Base-by-base conservation (phyloP, 495 filamentous ascomycete species). In the Podospora appendiculata region DNA sequence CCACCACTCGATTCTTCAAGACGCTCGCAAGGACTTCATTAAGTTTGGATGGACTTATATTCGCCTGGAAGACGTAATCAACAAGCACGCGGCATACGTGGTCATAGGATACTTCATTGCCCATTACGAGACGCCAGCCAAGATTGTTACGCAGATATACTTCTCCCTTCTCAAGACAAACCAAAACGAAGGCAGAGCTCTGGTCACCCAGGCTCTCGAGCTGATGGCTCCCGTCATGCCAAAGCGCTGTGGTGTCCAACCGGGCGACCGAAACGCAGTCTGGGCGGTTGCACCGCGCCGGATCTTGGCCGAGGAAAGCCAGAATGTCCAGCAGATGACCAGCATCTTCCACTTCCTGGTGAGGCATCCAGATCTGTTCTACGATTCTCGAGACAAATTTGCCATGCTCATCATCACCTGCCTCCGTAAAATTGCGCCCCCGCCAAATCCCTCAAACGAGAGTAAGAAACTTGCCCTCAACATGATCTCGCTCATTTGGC, bases 11-110 rank as follows among this genome's bases (percentile, higher is more conserved):
- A 84, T 90, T 18, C 76, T 97, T 8, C 82, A 89, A 47, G 92
- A 96, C 61, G 87, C 88, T 6, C 87, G 94, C 17, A 99, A 97
- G 67, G 94, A 99, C 55, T 89, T 99, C 53, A 97, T 99, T 61
- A 96, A 96, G 67, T 97, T 96, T 66, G 90, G 89, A 4, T 99
- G 94, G 94, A 96, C 90, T 32, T 97, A 93, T 63, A 97, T 97
- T 52, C 84, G 89, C 14, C 82, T 99, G 18, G 94, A 99, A 64
- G 94, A 99, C 65, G 88, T 95, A 54, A 96, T 99, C 74, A 97
- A 97, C 73, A 99, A 99, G 63, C 90, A 97, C 65, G 94, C 91
- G 16, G 92, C 94, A 7, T 97, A 99, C 63, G 91, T 96, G 10
- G 79, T 97, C 4, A 95, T 97, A 56, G 91, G 87, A 8, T 97